Evolutionary conservation across 331 rosid species (phyloP).

Genomic region (Acacia concinna): DNA sequence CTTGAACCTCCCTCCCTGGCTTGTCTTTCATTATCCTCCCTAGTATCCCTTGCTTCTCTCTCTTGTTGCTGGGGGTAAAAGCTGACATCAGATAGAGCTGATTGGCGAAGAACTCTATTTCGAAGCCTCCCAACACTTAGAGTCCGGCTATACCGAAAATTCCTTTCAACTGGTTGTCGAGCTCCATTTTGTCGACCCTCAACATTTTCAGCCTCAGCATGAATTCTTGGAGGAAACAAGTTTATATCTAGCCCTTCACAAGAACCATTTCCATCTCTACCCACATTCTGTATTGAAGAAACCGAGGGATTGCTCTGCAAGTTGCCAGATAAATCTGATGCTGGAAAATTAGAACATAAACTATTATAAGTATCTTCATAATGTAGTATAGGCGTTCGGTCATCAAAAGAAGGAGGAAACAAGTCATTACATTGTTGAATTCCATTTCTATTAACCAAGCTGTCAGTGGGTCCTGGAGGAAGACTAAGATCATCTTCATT

Average conservation of each 20-base stretch:
- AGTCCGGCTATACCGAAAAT: conserved; percentile 90
- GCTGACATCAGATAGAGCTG: conserved; percentile 73
- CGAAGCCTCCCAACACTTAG: conserved; percentile 98
- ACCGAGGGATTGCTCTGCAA: conserved; percentile 38
- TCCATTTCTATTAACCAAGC: conserved; percentile 46
- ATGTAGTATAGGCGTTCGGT: conserved; percentile 39
- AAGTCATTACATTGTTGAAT: conserved; percentile 43
- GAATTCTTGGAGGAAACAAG: conserved; percentile 50
- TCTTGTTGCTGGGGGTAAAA: conserved; percentile 76
- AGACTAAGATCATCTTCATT: conserved; percentile 60
- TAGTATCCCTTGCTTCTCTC: conserved; percentile 60
- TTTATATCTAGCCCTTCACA: conserved; percentile 45
- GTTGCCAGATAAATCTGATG: conserved; percentile 38
- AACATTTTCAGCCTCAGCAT: conserved; percentile 46
- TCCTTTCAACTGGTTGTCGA: conserved; percentile 84
- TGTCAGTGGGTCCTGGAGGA: conserved; percentile 39
- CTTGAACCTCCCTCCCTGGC: conserved; percentile 47
- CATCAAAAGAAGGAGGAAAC: conserved; percentile 45
- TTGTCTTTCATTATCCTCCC: conserved; percentile 45
- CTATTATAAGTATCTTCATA: conserved; percentile 46
- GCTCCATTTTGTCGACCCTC: conserved; percentile 61
- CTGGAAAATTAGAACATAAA: conserved; percentile 41
- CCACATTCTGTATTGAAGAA: conserved; percentile 46
- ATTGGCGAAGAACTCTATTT: conserved; percentile 90
- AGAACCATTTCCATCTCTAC: conserved; percentile 40